Conservation (phyloP, 1,139 yeast genomes). For the Saccharomyces hybrid region DNA sequence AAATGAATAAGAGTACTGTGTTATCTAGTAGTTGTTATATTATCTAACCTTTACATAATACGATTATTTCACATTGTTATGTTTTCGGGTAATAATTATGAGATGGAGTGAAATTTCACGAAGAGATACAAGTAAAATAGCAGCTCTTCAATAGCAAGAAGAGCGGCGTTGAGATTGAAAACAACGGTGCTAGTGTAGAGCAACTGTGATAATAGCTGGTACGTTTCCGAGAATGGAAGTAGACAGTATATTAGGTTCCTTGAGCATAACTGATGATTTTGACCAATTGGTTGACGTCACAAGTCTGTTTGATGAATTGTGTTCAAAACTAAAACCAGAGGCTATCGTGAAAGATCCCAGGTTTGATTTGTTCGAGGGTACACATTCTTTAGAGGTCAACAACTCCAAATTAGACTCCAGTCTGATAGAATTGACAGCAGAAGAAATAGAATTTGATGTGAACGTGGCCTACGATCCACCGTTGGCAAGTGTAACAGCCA, state of each 20-base stretch:
- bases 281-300: slow-evolving; percentile 40
- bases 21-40: neutral
- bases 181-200: neutral
- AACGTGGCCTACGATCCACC: slow-evolving; percentile 25
- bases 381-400: slow-evolving; percentile 61
- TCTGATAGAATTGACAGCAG: slow-evolving; percentile 37
- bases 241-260: neutral
- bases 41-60: neutral
- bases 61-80: neutral
- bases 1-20: neutral
- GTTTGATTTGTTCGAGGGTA: slow-evolving; percentile 62
- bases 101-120: slow-evolving; percentile 7
- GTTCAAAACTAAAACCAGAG: slow-evolving; percentile 32
- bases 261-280: slow-evolving; percentile 2
- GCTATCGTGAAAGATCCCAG: slow-evolving; percentile 44
- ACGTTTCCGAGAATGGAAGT: neutral
- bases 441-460: slow-evolving; percentile 34
- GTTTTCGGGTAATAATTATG: slow-evolving; percentile 9
- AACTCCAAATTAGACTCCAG: slow-evolving; percentile 62
- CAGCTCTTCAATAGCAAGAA: neutral
- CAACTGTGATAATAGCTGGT: neutral
- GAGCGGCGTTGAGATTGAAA: neutral
- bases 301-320: slow-evolving; percentile 32
- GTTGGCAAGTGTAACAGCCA: slow-evolving; percentile 37
- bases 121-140: neutral